Conservation (phyloP, 768 basidiomycete species). For the Mycena haematopus region DNA sequence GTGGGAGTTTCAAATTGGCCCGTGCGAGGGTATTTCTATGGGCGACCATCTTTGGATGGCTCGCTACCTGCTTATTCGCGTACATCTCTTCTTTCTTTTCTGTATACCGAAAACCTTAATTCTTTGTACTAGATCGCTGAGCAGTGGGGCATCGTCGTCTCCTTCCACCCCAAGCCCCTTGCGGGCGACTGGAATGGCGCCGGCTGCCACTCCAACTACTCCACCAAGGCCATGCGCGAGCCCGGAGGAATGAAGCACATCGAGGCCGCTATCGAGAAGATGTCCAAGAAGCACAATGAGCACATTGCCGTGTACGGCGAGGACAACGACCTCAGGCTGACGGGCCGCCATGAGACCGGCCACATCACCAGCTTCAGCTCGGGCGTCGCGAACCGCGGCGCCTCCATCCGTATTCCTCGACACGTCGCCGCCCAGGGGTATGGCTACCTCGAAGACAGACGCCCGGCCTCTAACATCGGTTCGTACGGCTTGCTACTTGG, state of each 20-base stretch:
- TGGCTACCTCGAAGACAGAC: conserved; percentile 96
- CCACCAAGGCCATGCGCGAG: conserved; percentile 93
- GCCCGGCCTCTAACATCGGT: conserved; percentile 98
- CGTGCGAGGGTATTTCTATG: conserved; percentile 97
- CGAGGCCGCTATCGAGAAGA: conserved; percentile 92
- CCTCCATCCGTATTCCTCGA: conserved; percentile 94
- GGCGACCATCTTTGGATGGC: conserved; percentile 99
- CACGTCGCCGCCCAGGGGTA: conserved; percentile 92
- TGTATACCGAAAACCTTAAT: too few species aligned
- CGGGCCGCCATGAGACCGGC: conserved; percentile 97
- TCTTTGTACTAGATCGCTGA: conserved; percentile 67
- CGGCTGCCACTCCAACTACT: conserved; percentile 98
- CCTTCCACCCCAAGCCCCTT: conserved; percentile 99
- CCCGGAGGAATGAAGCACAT: conserved; percentile 92
- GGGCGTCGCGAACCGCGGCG: conserved; percentile 97
- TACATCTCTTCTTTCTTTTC: too few species aligned
- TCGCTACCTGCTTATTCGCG: conserved; percentile 90
- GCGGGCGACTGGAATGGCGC: conserved; percentile 99
- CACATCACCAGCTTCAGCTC: conserved; percentile 91
- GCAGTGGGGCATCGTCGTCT: conserved; percentile 96
- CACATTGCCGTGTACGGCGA: conserved; percentile 98
- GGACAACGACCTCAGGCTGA: conserved; percentile 95
- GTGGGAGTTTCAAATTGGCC: conserved; percentile 99
- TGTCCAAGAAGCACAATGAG: conserved; percentile 88
- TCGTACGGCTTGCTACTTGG: conserved; percentile 32